These are phyloP conservation scores for Cordyceps pruinosa DNA, from an alignment of 2,329 filamentous ascomycete species.

Conservation along the genomic window DNA sequence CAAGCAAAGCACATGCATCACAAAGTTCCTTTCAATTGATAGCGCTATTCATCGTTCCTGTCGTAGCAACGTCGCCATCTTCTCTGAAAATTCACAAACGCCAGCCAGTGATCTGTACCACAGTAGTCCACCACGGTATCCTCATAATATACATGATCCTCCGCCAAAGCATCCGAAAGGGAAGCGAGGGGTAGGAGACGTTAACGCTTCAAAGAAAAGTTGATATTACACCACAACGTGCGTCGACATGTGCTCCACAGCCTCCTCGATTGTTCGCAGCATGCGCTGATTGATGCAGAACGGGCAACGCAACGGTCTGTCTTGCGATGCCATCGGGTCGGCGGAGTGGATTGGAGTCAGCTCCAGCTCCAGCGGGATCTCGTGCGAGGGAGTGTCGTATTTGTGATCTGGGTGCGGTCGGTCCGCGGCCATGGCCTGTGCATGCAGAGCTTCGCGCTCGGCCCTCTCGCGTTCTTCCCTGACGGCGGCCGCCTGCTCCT, in stretches of 20 bases:
- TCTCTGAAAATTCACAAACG: background rate
- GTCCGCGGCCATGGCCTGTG: slow-evolving; percentile 26
- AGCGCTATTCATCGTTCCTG: background rate
- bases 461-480: slow-evolving; percentile 46
- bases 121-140: background rate
- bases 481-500: slow-evolving; percentile 48
- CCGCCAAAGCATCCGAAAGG: background rate
- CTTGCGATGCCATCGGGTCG: slow-evolving; percentile 37
- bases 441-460: slow-evolving; percentile 31
- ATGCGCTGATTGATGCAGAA: slow-evolving; percentile 57
- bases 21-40: background rate
- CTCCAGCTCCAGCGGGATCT: slow-evolving; percentile 37
- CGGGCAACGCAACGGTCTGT: slow-evolving; percentile 49
- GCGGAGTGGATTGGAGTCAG: slow-evolving; percentile 50
- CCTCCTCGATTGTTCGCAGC: slow-evolving; percentile 54
- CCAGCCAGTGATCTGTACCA: background rate
- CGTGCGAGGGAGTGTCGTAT: slow-evolving; percentile 29
- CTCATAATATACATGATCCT: background rate
- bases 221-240: slow-evolving; percentile 47
- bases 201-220: background rate
- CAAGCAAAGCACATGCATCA: background rate
- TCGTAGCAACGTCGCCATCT: background rate
- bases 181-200: background rate
- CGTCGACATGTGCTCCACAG: slow-evolving; percentile 55
- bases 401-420: slow-evolving; percentile 25